Evolutionary conservation across 768 basidiomycete species (phyloP).

Genomic region (Cubamyces sp.): DNA sequence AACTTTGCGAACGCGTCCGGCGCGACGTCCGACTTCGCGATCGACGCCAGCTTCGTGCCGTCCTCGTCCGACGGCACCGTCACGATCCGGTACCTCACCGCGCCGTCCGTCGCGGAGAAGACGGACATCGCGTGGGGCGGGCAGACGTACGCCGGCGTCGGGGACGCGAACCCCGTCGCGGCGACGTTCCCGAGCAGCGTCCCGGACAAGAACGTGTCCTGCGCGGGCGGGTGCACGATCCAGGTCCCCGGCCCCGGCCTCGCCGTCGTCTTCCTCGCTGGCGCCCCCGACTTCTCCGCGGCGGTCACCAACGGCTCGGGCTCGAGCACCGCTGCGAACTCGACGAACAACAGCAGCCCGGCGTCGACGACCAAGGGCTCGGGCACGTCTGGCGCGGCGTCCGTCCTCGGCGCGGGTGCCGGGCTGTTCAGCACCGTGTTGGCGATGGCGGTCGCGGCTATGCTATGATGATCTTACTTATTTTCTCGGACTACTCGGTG

Average conservation of each 20-base stretch:
- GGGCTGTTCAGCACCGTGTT: not conserved
- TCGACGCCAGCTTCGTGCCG: slow-evolving; percentile 41
- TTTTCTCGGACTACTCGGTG: not conserved
- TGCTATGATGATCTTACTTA: slow-evolving; percentile 1
- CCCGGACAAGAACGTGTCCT: slow-evolving; percentile 40
- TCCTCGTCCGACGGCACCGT: slow-evolving; percentile 33
- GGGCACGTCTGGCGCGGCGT: not conserved
- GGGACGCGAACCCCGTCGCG: slow-evolving; percentile 40
- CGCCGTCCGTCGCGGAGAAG: slow-evolving; percentile 51
- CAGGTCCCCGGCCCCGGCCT: slow-evolving; percentile 53
- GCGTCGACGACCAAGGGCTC: not conserved
- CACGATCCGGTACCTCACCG: slow-evolving; percentile 52
- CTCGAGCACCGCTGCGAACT: not conserved
- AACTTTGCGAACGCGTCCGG: slow-evolving; percentile 51
- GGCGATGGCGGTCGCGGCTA: slow-evolving; percentile 1
- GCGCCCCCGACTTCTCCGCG: not conserved
- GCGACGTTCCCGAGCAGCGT: slow-evolving; percentile 36
- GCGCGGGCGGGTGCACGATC: slow-evolving; percentile 49
- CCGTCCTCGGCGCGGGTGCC: not conserved
- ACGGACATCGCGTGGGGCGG: slow-evolving; percentile 65
- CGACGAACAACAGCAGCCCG: not conserved
- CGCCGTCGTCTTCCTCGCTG: slow-evolving; percentile 46
- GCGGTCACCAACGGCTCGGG: not conserved
- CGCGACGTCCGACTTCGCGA: slow-evolving; percentile 43
- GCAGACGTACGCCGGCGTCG: slow-evolving; percentile 48